Evolutionary conservation across 768 basidiomycete genomes (phyloP), one percentile per base, ranked within the genome.

Genomic region (Lentinula boryana): DNA sequence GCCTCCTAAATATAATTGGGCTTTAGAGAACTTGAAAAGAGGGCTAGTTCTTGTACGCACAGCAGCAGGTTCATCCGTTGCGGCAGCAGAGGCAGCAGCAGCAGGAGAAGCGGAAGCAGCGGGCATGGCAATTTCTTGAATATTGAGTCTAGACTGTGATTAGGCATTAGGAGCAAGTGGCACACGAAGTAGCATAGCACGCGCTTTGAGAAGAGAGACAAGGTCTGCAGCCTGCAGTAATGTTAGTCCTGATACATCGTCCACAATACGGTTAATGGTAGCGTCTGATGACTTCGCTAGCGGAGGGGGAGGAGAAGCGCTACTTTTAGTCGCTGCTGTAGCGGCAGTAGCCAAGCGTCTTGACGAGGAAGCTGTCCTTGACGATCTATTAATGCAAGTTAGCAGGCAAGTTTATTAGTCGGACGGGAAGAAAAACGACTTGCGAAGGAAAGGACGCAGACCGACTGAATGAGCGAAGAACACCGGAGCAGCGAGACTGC

Each of bases 121-220:
- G 50, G 95, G 93, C 82, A 97, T 84, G 16, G 94, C 93, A 69
- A 98, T 92, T 79, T 98, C 96, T 76, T 95, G 92, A 64, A 99
- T 99, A 72, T 98, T 98, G 62, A 99, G 74, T 62, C 91, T 88
- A 54, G 92, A 80, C 96, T 98, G 60, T 56, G 9, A 41, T 8
- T 43, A 51, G 12, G 5, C 36, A 2, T 32, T 44, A 38, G 15
- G 13, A 5, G 46, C 49, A 41, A 38, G 9, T 9, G 6, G 33
- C 32, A 21, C 41, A n/a, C 33, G n/a, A 6, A 56, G n/a, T 49
- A 23, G 5, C 40, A 33, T 21, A 33, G 18, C 40, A 62, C 78
- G 68, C 66, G 91, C 96, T 84, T 99, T 99, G 68, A 99, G 81
- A 35, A 88, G 79, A 1, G 91, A 78, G 50, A 98, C 95, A 60